Conservation (phyloP, 2,329 filamentous ascomycete species). For the Xylaria sp. region DNA sequence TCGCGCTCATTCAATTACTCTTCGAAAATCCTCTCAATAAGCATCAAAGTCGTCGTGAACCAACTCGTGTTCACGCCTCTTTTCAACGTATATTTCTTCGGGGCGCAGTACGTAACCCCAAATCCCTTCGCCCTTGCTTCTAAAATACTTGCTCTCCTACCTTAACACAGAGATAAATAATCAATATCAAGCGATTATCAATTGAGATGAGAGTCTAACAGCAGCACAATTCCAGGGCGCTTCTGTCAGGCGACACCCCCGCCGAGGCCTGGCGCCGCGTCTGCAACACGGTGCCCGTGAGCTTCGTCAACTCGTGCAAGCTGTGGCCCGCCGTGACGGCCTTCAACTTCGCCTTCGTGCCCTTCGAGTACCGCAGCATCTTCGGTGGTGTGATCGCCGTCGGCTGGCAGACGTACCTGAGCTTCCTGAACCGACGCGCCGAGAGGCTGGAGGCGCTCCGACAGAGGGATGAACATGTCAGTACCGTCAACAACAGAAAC, state of each 20-base stretch:
- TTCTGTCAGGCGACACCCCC: slow-evolving; percentile 75
- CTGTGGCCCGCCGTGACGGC: slow-evolving; percentile 90
- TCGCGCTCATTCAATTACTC: slow-evolving; percentile 85
- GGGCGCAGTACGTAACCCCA: slow-evolving; percentile 64
- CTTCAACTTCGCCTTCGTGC: slow-evolving; percentile 86
- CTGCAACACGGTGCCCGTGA: slow-evolving; percentile 78
- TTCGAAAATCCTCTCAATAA: slow-evolving; percentile 76
- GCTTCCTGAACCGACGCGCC: slow-evolving; percentile 79
- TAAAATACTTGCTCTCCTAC: background rate
- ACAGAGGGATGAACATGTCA: slow-evolving; percentile 8
- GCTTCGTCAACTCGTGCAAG: slow-evolving; percentile 82
- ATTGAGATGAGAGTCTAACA: background rate
- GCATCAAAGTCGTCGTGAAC: slow-evolving; percentile 82
- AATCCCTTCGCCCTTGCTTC: background rate
- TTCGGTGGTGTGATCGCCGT: slow-evolving; percentile 84
- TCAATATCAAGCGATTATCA: too few species aligned
- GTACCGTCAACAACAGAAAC: too few species aligned
- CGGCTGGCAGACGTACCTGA: slow-evolving; percentile 93
- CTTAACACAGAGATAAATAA: too few species aligned
- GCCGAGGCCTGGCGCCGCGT: slow-evolving; percentile 76
- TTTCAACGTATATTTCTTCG: slow-evolving; percentile 87
- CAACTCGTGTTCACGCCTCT: slow-evolving; percentile 83
- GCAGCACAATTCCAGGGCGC: slow-evolving; percentile 54
- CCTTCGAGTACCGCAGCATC: slow-evolving; percentile 80
- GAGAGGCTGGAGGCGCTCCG: slow-evolving; percentile 64